Base-by-base conservation (phyloP, 495 filamentous ascomycete genomes). In the Tuber melanosporum region DNA sequence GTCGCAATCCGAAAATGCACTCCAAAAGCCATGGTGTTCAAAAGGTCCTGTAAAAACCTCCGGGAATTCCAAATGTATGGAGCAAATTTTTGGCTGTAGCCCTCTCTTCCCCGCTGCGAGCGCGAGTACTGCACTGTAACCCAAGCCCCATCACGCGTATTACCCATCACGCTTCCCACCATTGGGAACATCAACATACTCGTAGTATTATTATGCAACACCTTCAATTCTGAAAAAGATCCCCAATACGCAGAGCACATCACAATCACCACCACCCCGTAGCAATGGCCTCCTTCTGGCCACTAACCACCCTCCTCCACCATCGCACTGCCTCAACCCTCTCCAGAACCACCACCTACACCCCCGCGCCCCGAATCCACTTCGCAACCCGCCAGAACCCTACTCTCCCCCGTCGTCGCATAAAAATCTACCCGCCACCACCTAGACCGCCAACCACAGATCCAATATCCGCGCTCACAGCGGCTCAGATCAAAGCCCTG, bases 401-500 rank as follows among this genome's bases (percentile, higher is more conserved):
- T 71, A 73, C 72, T 5, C 75, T 70, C 73, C 78, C 83, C 71
- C 80, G 79, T 36, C 74, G 78, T 57, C 80, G 78, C 80, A 77
- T 81, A 73, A 79, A 81, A 79, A 82, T 78, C 73, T 47, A 75
- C 32, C 75, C 76, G 3, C 75, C 79, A 36, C 71, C 73, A 41
- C 44, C 78, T 12, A 80, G 87, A 82, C 76, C 26, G n/a, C 83
- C 79, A 52, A 88, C 86, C 84, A 88, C 87, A 82, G 87, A 92
- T 81, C 91, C 92, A 69, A 83, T 97, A 80, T 85, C 84, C 42
- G 83, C 86, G 41, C 85, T 95, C 80, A 89, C 89, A 76, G 84
- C 86, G 46, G 79, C 87, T 17, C 94, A 97, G 85, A 86, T 96
- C 80, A 78, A 86, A 17, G 81, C 86, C 26, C 92, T 97, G 78